These are phyloP conservation scores for Knoxia roxburghii DNA, from an alignment of 257 asterid genomes.

Conservation along the genomic window DNA sequence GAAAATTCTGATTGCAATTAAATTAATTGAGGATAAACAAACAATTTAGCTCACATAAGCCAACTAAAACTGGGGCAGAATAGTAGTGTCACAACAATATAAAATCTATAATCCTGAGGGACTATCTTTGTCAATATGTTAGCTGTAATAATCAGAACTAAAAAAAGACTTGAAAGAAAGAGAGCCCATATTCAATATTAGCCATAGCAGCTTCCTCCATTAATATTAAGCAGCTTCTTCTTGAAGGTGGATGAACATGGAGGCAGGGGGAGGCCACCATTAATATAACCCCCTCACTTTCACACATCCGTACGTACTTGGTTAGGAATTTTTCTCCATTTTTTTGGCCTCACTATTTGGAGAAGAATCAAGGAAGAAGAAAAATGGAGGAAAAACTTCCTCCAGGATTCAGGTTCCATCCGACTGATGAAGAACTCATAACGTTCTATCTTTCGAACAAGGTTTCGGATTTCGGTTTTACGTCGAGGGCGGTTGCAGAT, in stretches of 20 bases:
- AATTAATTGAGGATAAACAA: constrained; percentile 3
- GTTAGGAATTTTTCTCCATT: constrained; percentile 1
- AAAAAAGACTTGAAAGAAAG: constrained; percentile 24
- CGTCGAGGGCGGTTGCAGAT: constrained; percentile 51
- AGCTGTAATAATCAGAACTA: constrained; percentile 51
- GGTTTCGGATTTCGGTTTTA: constrained; percentile 49
- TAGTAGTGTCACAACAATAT: constrained; percentile 1
- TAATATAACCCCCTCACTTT: constrained; percentile 24
- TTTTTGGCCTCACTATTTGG: neutral
- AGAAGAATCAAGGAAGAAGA: neutral
- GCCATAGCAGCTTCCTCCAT: constrained; percentile 55
- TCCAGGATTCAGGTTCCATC: constrained; percentile 87
- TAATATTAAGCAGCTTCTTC: constrained; percentile 50
- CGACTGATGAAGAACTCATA: constrained; percentile 81
- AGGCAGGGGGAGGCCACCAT: constrained; percentile 17
- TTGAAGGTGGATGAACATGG: constrained; percentile 35
- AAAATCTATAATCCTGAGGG: constrained; percentile 21
- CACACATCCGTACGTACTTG: constrained; percentile 24
- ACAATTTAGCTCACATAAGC: constrained; percentile 7
- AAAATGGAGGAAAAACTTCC: constrained; percentile 70
- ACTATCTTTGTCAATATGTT: constrained; percentile 82
- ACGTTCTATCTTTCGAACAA: constrained; percentile 57
- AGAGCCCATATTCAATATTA: too few species aligned
- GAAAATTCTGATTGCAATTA: neutral
- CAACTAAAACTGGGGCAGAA: constrained; percentile 15